Evolutionary conservation across 192 early-diverging fungal genomes (phyloP), one percentile per base, ranked within the genome.

Genomic region (Spizellomyces punctatus): DNA sequence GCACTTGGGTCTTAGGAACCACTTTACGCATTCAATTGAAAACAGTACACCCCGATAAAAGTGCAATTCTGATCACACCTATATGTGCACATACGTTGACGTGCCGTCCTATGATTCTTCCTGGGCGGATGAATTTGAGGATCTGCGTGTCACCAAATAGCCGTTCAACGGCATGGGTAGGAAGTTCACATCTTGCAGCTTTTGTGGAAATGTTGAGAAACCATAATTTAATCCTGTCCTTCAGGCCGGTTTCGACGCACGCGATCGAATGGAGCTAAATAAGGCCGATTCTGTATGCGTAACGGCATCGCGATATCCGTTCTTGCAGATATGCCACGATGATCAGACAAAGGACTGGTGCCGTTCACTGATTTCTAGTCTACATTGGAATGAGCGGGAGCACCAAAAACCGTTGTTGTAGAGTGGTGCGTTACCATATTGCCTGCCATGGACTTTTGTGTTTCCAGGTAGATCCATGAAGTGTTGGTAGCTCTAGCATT

Each of bases 41-140:
- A 36, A 36, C 27, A 36, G 95, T 96, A 12, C 96, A 99, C 78
- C 98, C 98, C 0, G 92, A 95, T 63, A 93, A 96, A 43, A 88
- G 91, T n/a, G 91, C 95, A 0, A 91, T 96, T 21, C 81, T 96
- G 52, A 91, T 96, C 55, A 96, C 95, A 0, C 95, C 94, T 1
- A 95, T 96, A 66, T 98, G 94, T 74, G 88, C 95, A 4, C 95
- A 96, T 73, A 87, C 85, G 10, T 83, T 98, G 27, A 95, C 94
- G 41, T 96, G 96, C 81, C 83, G 98, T 6, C 96, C 98, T n/a
- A 98, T 97, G 89, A 81, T 99, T 10, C 81, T 99, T 14, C 98
- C 98, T 0, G 92, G 95, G 62, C 89, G 90, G 19, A 91, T 95
- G 89, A 94, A 95, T n/a, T 69, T 99, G 17, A 84, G 90, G 2